A percentile compares a stretch with the other conserved stretches of the same genome.
Conservation (phyloP, 2,329 filamentous ascomycete genomes). For the Phialophora macrospora region DNA sequence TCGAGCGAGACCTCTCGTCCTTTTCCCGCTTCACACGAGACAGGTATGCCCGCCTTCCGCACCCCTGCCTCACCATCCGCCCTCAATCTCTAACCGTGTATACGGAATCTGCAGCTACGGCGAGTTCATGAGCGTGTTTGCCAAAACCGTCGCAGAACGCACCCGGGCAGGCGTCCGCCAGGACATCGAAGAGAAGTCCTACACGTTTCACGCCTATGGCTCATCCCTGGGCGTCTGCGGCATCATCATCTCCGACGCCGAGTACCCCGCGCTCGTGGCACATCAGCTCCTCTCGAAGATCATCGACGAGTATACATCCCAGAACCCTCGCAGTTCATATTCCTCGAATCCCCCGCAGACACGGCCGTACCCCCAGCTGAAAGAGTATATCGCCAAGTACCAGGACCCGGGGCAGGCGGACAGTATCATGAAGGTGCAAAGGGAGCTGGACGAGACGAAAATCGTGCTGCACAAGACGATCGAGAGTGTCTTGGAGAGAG, state of each 20-base stretch:
- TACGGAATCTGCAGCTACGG: conserved; percentile 51
- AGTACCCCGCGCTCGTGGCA: conserved; percentile 77
- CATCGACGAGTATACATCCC: conserved; percentile 81
- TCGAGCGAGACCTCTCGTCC: conserved; percentile 75
- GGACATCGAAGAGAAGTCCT: conserved; percentile 81
- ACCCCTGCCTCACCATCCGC: background rate
- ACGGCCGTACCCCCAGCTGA: conserved; percentile 72
- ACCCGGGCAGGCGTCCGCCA: conserved; percentile 81
- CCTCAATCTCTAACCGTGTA: conserved; percentile 7
- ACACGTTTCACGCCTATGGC: conserved; percentile 78
- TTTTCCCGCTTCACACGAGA: conserved; percentile 80
- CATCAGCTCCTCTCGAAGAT: conserved; percentile 87
- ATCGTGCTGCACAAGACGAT: conserved; percentile 97
- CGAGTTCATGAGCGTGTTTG: conserved; percentile 82
- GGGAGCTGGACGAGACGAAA: conserved; percentile 96
- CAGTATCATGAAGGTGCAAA: conserved; percentile 93
- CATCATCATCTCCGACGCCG: conserved; percentile 76
- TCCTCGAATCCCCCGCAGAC: conserved; percentile 56
- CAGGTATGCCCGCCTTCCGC: conserved; percentile 56
- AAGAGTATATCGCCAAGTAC: conserved; percentile 68
- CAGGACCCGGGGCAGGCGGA: conserved; percentile 66
- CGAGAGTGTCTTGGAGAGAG: conserved; percentile 71
- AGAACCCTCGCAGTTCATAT: conserved; percentile 74
- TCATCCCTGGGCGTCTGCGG: conserved; percentile 75
- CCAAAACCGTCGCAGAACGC: conserved; percentile 83